These are phyloP conservation scores for Rubia peregrina DNA, from an alignment of 305 asterid species.

Conservation along the genomic window DNA sequence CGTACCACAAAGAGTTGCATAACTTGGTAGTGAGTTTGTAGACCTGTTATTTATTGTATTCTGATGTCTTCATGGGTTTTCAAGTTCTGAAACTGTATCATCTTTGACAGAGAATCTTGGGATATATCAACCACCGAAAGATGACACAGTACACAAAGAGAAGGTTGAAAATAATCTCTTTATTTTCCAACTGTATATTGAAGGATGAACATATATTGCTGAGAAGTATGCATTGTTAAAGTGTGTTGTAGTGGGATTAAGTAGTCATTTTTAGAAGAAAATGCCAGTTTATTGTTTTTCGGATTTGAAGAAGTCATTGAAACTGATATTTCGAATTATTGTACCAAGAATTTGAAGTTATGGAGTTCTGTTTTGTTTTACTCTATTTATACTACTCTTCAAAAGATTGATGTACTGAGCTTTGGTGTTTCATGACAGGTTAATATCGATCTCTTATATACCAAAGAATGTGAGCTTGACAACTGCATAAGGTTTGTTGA, in stretches of 20 bases:
- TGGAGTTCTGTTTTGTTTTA: background rate
- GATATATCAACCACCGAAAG: constrained; percentile 26
- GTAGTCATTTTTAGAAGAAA: background rate
- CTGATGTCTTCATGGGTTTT: constrained; percentile 7
- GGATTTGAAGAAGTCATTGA: background rate
- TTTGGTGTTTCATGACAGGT: constrained; percentile 38
- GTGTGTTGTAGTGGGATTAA: background rate
- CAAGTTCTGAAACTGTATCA: constrained; percentile 21
- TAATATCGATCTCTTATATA: constrained; percentile 41
- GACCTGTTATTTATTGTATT: constrained; percentile 12
- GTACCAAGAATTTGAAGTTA: background rate
- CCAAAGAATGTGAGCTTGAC: constrained; percentile 54
- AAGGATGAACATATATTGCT: background rate
- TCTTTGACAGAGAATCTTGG: constrained; percentile 40
- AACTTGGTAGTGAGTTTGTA: constrained; percentile 59
- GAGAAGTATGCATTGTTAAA: background rate
- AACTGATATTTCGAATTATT: background rate
- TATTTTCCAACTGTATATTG: background rate
- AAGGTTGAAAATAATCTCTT: constrained; percentile 30
- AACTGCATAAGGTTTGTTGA: constrained; percentile 53
- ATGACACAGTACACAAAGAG: constrained; percentile 31
- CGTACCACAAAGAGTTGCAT: constrained; percentile 55
- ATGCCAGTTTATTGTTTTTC: background rate
- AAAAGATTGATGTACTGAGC: background rate
- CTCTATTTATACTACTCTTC: background rate